phyloP scores from a whole-genome alignment of 2,329 filamentous ascomycete genomes.

The Sporothrix luriei region DNA sequence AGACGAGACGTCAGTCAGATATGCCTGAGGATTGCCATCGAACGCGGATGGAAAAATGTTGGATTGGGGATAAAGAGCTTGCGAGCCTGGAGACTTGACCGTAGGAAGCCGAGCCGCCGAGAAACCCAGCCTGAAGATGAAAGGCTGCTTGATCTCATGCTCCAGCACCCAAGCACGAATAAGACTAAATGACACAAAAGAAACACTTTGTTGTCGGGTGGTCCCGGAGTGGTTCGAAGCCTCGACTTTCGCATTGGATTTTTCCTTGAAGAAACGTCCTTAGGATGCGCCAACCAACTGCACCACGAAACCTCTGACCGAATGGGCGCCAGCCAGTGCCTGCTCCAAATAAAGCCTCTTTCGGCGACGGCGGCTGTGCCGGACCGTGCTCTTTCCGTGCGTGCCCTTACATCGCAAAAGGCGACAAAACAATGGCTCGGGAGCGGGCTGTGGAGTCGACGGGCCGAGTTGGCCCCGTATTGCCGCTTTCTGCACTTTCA shows the following conservation, averaged over 20 bases:
- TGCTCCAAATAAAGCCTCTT: too few relatives aligned
- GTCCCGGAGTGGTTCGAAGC: conserved; percentile 30
- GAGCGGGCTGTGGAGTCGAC: neutral
- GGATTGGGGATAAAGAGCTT: neutral
- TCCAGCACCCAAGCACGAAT: neutral
- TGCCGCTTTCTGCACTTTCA: conserved; percentile 1
- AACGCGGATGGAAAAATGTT: neutral
- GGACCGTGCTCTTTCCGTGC: neutral
- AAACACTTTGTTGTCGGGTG: conserved; percentile 9
- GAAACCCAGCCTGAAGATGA: neutral
- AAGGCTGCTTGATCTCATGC: neutral
- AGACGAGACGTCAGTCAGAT: too few relatives aligned
- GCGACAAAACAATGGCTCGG: neutral
- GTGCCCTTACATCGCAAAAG: neutral
- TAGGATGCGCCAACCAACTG: conserved; percentile 30
- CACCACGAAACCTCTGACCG: conserved; percentile 24
- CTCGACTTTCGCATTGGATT: conserved; percentile 26
- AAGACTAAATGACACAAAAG: conserved; percentile 10
- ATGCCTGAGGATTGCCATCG: neutral
- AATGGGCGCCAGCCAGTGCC: conserved; percentile 22
- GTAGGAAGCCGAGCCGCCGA: neutral
- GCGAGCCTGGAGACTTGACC: neutral
- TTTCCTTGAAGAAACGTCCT: neutral
- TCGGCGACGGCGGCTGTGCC: neutral
- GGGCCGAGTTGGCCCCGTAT: neutral